Conservation (phyloP, 345 rosid genomes). For the Litchi chinensis region DNA sequence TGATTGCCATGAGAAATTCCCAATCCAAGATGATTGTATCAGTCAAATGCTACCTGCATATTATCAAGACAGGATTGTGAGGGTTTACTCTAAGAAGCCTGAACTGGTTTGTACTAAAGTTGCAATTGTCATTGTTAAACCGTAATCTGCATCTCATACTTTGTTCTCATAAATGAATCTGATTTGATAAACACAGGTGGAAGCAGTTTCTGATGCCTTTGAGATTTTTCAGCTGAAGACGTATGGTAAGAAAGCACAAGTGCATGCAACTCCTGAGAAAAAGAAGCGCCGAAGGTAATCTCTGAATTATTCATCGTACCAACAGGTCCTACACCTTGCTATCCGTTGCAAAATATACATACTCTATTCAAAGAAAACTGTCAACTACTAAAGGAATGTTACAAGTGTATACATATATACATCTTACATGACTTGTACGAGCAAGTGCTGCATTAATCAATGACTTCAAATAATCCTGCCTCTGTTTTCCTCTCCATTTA, state of each 20-base stretch:
- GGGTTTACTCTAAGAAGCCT: conserved; percentile 61
- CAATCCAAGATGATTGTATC: conserved; percentile 32
- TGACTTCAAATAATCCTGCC: not conserved
- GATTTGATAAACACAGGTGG: conserved; percentile 33
- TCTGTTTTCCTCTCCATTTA: not conserved
- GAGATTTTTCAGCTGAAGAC: conserved; percentile 43
- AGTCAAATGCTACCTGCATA: conserved; percentile 56
- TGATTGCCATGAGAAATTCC: conserved; percentile 33
- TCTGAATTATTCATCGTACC: not conserved
- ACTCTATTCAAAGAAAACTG: not conserved
- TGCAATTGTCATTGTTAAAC: not conserved
- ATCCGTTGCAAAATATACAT: not conserved
- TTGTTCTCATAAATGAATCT: not conserved
- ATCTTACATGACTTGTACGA: not conserved
- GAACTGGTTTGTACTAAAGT: conserved; percentile 43
- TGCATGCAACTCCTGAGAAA: conserved; percentile 41
- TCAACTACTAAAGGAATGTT: not conserved
- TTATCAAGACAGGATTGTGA: conserved; percentile 50
- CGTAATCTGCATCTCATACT: not conserved
- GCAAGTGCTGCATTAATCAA: not conserved
- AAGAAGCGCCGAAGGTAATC: conserved; percentile 26
- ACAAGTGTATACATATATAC: not conserved
- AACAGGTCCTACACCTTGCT: not conserved
- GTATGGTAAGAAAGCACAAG: conserved; percentile 34
- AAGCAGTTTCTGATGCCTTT: conserved; percentile 49